phyloP scores from a whole-genome alignment of 2,329 filamentous ascomycete genomes.

The Magnaporthiopsis rhizophila region DNA sequence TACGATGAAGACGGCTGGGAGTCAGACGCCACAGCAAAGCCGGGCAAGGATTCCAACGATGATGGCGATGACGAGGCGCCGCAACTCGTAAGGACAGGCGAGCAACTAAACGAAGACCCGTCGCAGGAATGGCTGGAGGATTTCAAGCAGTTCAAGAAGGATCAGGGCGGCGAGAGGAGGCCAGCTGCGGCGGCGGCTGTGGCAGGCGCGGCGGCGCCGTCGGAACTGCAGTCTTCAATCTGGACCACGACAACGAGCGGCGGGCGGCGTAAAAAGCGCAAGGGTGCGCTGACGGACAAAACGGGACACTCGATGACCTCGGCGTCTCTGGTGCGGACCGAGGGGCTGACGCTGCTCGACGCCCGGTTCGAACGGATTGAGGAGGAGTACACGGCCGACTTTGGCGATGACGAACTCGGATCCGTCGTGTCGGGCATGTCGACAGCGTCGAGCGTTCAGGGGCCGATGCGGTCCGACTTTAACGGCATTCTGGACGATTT shows the following conservation, averaged over 20 bases:
- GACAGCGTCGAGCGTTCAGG: constrained; percentile 57
- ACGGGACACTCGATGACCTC: constrained; percentile 96
- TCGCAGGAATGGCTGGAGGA: constrained; percentile 84
- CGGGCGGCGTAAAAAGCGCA: constrained; percentile 85
- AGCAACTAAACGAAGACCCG: constrained; percentile 46
- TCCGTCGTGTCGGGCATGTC: constrained; percentile 52
- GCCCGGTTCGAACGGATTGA: constrained; percentile 88
- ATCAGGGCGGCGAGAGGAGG: constrained; percentile 45
- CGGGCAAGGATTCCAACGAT: constrained; percentile 47
- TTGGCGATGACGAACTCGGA: constrained; percentile 33
- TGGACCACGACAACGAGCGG: constrained; percentile 72
- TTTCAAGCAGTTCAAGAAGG: constrained; percentile 91
- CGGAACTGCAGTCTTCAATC: constrained; percentile 60
- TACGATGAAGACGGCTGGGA: constrained; percentile 80
- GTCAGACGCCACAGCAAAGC: constrained; percentile 84
- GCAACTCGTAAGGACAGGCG: constrained; percentile 38
- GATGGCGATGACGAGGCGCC: constrained; percentile 29
- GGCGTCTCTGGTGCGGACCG: constrained; percentile 87
- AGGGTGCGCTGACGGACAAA: constrained; percentile 82
- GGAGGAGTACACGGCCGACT: constrained; percentile 56
- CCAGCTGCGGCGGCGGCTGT: constrained; percentile 7
- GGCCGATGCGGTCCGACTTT: constrained; percentile 69
- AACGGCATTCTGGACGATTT: constrained; percentile 92
- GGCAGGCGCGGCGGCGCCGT: constrained; percentile 27
- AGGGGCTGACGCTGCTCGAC: constrained; percentile 78